Evolutionary conservation across 768 basidiomycete genomes (phyloP), one percentile per base, ranked within the genome.

Genomic region (Serendipita sp.): DNA sequence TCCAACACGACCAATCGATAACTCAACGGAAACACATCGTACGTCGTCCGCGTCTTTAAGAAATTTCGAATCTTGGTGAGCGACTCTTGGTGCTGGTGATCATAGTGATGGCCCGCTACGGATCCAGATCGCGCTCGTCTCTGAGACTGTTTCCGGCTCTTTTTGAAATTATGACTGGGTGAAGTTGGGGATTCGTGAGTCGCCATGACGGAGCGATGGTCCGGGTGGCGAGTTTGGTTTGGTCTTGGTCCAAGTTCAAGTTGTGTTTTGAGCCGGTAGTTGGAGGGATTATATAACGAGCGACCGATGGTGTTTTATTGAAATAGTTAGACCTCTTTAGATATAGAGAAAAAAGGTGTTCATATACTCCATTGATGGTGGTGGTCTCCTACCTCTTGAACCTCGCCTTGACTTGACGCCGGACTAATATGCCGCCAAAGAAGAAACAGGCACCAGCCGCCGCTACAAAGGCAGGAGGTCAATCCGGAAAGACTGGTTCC

Each of bases 1-100:
- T 99, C 96, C 65, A 99, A 83, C 30, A 98, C 93, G 73, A 99
- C 97, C 71, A 98, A 81, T 70, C 95, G 81, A 77, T 94, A 99
- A 75, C 85, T 89, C 77, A 98, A 91, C 30, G 96, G 96, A 70
- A 99, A 94, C 36, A 95, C 92, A 75, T 98, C 95, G 77, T 98
- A 99, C 68, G 86, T 85, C 16, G 85, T 89, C 71, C 90, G 84
- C 65, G 86, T 82, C 70, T 83, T 88, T 76, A 98, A 85, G 75
- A 92, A 90, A 63, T 75, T 75, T 63, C 95, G 81, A 71, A 99
- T 92, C 64, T 81, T 76, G 65, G 77, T 72, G 65, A 91, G 73
- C 30, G 88, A 86, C 3, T 79, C 76, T 66, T 89, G 82, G 71
- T 91, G 88, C 48, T 52, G 48, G 71, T 91, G 88, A 23, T 36